These are phyloP conservation scores for Dispira parvispora DNA, from an alignment of 192 early-diverging fungal genomes.

Conservation along the genomic window DNA sequence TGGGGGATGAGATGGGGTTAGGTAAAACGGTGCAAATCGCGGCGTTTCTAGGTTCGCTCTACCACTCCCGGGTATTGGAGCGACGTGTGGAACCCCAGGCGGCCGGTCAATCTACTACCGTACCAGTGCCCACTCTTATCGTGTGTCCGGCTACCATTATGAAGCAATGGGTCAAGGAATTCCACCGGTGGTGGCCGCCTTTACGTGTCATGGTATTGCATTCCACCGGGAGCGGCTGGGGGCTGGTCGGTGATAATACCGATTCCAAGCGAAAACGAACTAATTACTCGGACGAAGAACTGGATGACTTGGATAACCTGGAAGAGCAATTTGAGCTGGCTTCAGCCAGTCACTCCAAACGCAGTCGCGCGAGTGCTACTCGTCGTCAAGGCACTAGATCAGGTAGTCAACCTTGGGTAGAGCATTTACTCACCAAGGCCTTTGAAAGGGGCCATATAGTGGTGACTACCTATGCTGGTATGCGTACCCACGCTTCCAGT, in stretches of 20 bases:
- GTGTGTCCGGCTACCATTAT: conserved; percentile 62
- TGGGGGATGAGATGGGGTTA: conserved; percentile 54
- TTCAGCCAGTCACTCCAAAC: too few species aligned
- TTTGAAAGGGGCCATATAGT: conserved; percentile 48
- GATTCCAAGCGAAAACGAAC: conserved; percentile 25
- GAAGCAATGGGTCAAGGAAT: conserved; percentile 62
- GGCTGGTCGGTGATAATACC: conserved; percentile 3
- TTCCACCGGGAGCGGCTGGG: conserved; percentile 24
- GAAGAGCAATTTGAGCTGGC: too few species aligned
- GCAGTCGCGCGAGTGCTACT: too few species aligned
- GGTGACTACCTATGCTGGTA: conserved; percentile 40
- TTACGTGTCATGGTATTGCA: conserved; percentile 48
- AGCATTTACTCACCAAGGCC: too few species aligned
- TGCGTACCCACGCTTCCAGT: conserved; percentile 21
- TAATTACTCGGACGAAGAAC: conserved; percentile 26
- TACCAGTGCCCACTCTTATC: conserved; percentile 45
- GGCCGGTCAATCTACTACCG: conserved; percentile 36
- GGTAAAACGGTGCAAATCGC: conserved; percentile 50
- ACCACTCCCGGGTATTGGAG: conserved; percentile 34
- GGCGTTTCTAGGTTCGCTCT: conserved; percentile 43
- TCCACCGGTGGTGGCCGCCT: conserved; percentile 51
- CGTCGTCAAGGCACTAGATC: too few species aligned
- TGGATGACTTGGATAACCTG: too few species aligned
- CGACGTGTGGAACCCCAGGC: conserved; percentile 35
- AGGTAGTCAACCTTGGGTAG: too few species aligned